A percentile compares a stretch with the other conserved stretches of the same genome.
Conservation (phyloP, 345 rosid species). For the Zanthoxylum bungeanum region DNA sequence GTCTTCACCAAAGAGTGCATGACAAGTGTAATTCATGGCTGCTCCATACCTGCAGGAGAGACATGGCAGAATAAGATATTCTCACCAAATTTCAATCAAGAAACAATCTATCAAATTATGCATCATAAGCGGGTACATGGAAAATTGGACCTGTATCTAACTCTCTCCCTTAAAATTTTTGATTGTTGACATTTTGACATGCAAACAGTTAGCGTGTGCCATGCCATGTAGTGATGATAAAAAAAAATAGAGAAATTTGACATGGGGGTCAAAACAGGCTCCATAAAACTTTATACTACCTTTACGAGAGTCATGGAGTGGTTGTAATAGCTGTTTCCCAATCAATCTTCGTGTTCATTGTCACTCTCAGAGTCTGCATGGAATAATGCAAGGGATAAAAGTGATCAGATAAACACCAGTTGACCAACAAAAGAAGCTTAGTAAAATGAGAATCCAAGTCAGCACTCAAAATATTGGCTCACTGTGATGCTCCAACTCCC, state of each 20-base stretch:
- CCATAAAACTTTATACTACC: constrained; percentile 19
- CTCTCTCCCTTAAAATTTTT: background rate
- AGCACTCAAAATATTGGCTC: background rate
- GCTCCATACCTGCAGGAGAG: constrained; percentile 19
- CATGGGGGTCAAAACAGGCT: background rate
- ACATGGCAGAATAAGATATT: background rate
- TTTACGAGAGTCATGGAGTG: constrained; percentile 2
- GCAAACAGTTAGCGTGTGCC: background rate
- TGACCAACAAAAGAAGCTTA: background rate
- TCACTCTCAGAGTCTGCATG: constrained; percentile 84
- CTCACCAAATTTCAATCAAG: background rate
- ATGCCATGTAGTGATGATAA: background rate
- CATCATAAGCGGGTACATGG: background rate
- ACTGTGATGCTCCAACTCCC: background rate
- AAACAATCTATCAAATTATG: background rate
- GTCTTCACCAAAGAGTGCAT: background rate
- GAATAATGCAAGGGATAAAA: constrained; percentile 2
- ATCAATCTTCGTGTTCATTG: constrained; percentile 73
- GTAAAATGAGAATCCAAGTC: background rate
- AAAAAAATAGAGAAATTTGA: background rate
- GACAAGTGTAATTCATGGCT: background rate
- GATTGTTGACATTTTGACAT: background rate
- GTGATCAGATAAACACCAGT: background rate
- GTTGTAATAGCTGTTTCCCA: background rate
- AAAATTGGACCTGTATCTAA: background rate